Evolutionary conservation across 2,329 filamentous ascomycete species (phyloP).

Genomic region (Ustilaginoidea virens): DNA sequence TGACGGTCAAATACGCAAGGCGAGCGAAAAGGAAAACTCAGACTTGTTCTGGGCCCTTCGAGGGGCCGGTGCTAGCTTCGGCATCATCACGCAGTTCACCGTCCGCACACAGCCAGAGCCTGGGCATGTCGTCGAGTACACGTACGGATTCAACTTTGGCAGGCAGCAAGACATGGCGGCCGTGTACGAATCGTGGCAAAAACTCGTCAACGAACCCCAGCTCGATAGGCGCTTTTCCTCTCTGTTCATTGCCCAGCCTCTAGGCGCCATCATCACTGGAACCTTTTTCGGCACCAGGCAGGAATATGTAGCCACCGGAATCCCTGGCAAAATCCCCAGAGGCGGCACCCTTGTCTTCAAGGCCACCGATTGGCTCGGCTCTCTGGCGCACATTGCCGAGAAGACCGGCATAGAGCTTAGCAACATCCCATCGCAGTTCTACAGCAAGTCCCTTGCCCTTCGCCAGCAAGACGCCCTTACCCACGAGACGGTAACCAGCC

Average conservation of each 20-base stretch:
- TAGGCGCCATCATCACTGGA: constrained; percentile 40
- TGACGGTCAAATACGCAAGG: constrained; percentile 33
- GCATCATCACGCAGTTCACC: constrained; percentile 40
- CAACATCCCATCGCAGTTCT: constrained; percentile 34
- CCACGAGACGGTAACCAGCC: constrained; percentile 24
- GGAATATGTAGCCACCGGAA: constrained; percentile 37
- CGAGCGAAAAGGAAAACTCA: constrained; percentile 28
- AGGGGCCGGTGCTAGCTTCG: constrained; percentile 40
- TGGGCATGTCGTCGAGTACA: constrained; percentile 40
- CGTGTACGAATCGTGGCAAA: constrained; percentile 42
- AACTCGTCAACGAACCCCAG: constrained; percentile 33
- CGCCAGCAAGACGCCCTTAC: constrained; percentile 30
- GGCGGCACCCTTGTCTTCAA: constrained; percentile 25
- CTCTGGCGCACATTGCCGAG: constrained; percentile 37
- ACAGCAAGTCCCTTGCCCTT: constrained; percentile 42
- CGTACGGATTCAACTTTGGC: constrained; percentile 36
- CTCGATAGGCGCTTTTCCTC: constrained; percentile 44
- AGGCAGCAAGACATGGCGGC: constrained; percentile 29
- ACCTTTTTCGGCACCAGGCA: constrained; percentile 44
- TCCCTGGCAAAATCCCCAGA: constrained; percentile 29
- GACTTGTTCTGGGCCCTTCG: constrained; percentile 43
- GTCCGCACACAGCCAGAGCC: constrained; percentile 41
- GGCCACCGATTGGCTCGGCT: constrained; percentile 47
- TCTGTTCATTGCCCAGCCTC: constrained; percentile 36
- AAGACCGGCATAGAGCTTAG: constrained; percentile 29